Evolutionary conservation across 2,329 filamentous ascomycete genomes (phyloP).

Genomic region (Exophiala phaeomuriformis): DNA sequence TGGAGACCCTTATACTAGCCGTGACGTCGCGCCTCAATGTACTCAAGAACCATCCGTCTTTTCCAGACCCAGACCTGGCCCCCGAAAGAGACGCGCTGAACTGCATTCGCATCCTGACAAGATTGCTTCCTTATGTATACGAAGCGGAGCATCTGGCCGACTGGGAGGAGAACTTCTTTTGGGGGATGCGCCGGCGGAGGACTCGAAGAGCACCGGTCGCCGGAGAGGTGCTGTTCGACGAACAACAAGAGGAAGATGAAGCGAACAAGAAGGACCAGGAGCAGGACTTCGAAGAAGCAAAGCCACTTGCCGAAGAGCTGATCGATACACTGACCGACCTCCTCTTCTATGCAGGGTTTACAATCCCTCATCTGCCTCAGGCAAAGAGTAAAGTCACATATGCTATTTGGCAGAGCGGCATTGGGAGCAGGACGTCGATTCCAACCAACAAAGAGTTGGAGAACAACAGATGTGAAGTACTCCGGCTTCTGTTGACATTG

Average conservation of each 20-base stretch:
- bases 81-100: constrained; percentile 84
- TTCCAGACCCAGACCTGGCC: constrained; percentile 77
- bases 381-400: constrained; percentile 77
- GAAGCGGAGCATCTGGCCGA: constrained; percentile 72
- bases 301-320: constrained; percentile 84
- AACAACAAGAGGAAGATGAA: constrained; percentile 51
- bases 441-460: constrained; percentile 87
- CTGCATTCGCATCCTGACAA: constrained; percentile 83
- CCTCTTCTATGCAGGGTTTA: constrained; percentile 86
- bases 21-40: constrained; percentile 75
- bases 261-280: constrained; percentile 36
- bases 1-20: constrained; percentile 80
- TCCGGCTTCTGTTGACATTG: constrained; percentile 76
- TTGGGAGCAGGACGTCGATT: constrained; percentile 85
- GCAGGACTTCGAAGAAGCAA: constrained; percentile 70
- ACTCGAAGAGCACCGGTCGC: constrained; percentile 59
- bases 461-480: constrained; percentile 82
- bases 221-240: constrained; percentile 78
- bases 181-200: constrained; percentile 66
- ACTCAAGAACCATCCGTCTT: constrained; percentile 80
- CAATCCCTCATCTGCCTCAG: constrained; percentile 64
- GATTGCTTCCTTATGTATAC: constrained; percentile 83
- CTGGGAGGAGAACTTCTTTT: constrained; percentile 95
- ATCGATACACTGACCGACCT: constrained; percentile 84
- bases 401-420: constrained; percentile 95